Base-by-base conservation (phyloP, 2,329 filamentous ascomycete genomes). In the Chrysoporthe puriensis region DNA sequence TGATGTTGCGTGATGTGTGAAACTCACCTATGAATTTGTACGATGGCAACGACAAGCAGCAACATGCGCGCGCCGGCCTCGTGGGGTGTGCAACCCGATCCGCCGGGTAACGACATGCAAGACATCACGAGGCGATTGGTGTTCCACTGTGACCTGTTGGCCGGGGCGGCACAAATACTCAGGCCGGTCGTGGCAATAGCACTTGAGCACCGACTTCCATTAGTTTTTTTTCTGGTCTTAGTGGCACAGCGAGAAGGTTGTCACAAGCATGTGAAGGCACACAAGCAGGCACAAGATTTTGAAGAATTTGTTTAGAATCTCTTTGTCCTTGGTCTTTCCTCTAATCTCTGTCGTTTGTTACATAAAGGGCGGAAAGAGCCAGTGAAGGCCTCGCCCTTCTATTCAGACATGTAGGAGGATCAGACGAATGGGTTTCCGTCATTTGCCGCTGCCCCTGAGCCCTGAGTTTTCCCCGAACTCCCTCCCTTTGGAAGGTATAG, bases 321-420 rank as follows among this genome's bases (percentile, higher is more conserved):
- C 9, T 64, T 40, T 64, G 64, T 7, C 32, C 26, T 48, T 62
- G 34, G 14, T 57, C 7, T 57, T 18, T 36, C 34, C 54, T 34
- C 50, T 32, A 9, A 26, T 26, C 21, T 21, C 46, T 52, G 26
- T 36, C 44, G 8, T 40, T 62, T 54, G 18, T 64, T 67, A 62
- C 60, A 61, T 52, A 58, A 57, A 64, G 50, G 61, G 58, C 64
- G 46, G 60, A 63, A 21, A 56, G 13, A 60, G 62, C 67, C 67
- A 62, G n/a, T 48, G 18, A 62, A 67, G 50, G 64, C 54, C 21
- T 67, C 36, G 61, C 56, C 56, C 67, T 44, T 34, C 62, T 66
- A 44, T n/a, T n/a, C 21, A 66, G 34, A 64, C 62, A 69, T 52
- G 21, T 59, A 63, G 36, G 34, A 44, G 58, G 21, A 16, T 56